Base-by-base conservation (phyloP, 495 filamentous ascomycete genomes). In the Talaromyces proteolyticus region DNA sequence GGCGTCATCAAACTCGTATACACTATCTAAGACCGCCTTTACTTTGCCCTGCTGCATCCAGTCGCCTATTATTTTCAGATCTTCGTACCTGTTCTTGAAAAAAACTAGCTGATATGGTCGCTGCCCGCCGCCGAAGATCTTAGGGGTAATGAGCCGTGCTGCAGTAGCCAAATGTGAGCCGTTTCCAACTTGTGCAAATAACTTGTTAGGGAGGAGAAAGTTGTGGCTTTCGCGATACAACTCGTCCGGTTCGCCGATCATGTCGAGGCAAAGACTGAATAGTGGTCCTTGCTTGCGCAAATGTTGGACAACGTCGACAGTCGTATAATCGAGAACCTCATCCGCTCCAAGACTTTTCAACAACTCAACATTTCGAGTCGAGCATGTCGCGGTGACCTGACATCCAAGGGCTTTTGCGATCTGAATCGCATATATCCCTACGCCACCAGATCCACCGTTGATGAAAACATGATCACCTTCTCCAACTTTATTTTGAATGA, bases 261-360 rank as follows among this genome's bases (percentile, higher is more conserved):
- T 81, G 61, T 89, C 87, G 22, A 89, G 64, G 0, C 76, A 69
- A 26, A 79, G 69, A 50, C 72, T 60, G 63, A 79, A 89, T 5
- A 77, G 62, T 14, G 64, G 61, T 0, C 79, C 81, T 36, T 71
- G 66, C 3, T 57, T 56, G 58, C 69, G 70, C 11, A 89, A 55
- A 6, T 53, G 64, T 7, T 69, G 58, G 37, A 74, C 54, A 1
- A 87, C 66, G 59, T 82, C 66, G 14, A 63, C 53, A 1, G 64
- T 57, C n/a, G 74, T 81, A 57, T 90, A 90, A 57, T 90, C 84
- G 38, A 90, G 69, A 2, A 87, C 71, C 47, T 82, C 76, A 54
- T 88, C 83, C 3, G 85, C 86, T 0, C 86, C 86, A 1, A 89
- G 62, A 11, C 60, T 60, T 26, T 67, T 67, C 55, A 78, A 81